Percentiles rank a stretch among this genome's conserved stretches.
Evolutionary conservation across 805 yeast genomes (phyloP).

Genomic region (Ogataea pini): DNA sequence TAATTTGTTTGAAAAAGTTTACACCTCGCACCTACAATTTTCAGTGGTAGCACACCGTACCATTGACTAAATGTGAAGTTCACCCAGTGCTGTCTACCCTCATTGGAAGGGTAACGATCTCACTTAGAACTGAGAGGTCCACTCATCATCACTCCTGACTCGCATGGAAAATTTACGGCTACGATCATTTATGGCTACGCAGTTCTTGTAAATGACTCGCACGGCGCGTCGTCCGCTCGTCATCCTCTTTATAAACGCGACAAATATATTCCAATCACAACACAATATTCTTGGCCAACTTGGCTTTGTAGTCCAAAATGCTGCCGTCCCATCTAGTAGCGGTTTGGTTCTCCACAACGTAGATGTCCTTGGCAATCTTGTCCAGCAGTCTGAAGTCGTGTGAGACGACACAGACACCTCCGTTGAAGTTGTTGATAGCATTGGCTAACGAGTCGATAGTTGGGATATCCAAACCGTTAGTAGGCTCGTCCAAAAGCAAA

Average conservation of each 20-base stretch:
- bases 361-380: constrained; percentile 96
- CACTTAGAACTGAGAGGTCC: too few species aligned
- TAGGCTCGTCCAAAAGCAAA: constrained; percentile 96
- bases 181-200: too few species aligned
- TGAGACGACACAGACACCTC: constrained; percentile 98
- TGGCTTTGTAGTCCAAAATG: constrained; percentile 89
- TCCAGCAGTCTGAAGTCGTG: constrained; percentile 98
- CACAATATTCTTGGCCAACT: constrained; percentile 88
- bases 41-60: too few species aligned
- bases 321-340: constrained; percentile 96
- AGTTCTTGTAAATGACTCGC: not conserved
- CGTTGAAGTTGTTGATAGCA: constrained; percentile 90
- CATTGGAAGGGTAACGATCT: too few species aligned
- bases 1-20: too few species aligned
- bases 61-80: too few species aligned
- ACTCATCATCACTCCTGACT: too few species aligned
- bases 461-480: constrained; percentile 98
- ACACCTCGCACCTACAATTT: too few species aligned
- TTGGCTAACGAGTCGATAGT: constrained; percentile 97
- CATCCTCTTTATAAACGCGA: not conserved
- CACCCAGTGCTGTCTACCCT: too few species aligned
- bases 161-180: too few species aligned
- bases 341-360: constrained; percentile 91
- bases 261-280: constrained; percentile 47
- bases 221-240: not conserved